Evolutionary conservation across 139 green algal genomes (phyloP), one percentile per base, ranked within the genome.

Genomic region (Tetratostichococcus sp.): DNA sequence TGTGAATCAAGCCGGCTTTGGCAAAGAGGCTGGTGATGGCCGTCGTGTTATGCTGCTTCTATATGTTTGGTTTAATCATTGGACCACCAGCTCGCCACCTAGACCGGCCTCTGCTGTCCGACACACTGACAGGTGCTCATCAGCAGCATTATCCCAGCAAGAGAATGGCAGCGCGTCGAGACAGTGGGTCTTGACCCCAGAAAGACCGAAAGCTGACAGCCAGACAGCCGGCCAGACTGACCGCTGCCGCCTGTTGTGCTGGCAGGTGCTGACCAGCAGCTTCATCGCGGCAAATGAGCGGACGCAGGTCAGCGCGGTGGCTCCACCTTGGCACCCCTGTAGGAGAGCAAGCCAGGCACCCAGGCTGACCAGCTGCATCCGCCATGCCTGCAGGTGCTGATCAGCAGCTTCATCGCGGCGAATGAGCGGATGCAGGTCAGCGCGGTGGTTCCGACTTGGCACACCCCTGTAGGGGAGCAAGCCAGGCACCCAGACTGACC

Each of bases 201-300:
- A 8, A 22, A 14, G 39, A 66, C n/a, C n/a, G n/a, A n/a, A 66
- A 25, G 25, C 4, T 19, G 8, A 50, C 8, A 14, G 8, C 39
- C 8, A 8, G 39, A 8, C 8, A 16, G 11, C 2, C 5, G 11
- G 8, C 28, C 26, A 22, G 26, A 34, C 6, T 33, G 26, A 68
- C 22, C 2, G 5, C 11, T 26, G 4, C 11, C 19, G 62, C 4
- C 5, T 25, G 17, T 17, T 6, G 23, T 11, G 69, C 33, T 28
- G 34, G 70, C 70, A 75, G 70, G 43, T 75, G 42, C 30, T 75
- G 28, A 67, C 67, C 2, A n/a, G 70, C 1, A 43, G 43, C 19
- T 75, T 75, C 43, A 75, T 75, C n/a, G 70, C 70, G 43, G 28
- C 30, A 17, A 50, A 75, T 30, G 70, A 75, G 22, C 26, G 62